A percentile compares a stretch with the other conserved stretches of the same genome.
Evolutionary conservation across 306 rosid species (phyloP).

Genomic region (Ziziphus jujuba): DNA sequence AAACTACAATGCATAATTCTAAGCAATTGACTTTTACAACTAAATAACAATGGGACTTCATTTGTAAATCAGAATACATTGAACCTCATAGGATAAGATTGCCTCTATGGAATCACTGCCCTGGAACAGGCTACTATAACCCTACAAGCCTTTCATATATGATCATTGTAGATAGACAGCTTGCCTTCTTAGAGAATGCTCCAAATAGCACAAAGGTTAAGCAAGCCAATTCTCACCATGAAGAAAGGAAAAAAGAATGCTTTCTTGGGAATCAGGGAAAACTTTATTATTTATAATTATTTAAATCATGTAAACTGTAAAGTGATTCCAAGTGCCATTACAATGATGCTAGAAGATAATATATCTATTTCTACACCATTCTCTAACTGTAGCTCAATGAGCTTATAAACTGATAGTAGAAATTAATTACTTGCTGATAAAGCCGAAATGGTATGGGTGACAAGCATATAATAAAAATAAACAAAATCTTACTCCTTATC

Average conservation of each 20-base stretch:
- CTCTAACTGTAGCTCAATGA: neutral
- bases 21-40: too few species aligned
- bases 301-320: neutral
- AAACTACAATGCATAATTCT: too few species aligned
- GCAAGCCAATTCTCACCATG: too few species aligned
- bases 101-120: too few species aligned
- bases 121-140: too few species aligned
- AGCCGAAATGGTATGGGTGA: neutral
- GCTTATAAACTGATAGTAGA: neutral
- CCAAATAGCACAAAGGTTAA: too few species aligned
- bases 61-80: too few species aligned
- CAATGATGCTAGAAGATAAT: neutral
- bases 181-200: too few species aligned
- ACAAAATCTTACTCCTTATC: slow-evolving; percentile 54
- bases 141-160: too few species aligned
- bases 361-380: neutral
- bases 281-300: neutral
- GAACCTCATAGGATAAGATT: too few species aligned
- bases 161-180: too few species aligned
- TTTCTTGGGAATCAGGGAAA: neutral
- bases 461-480: neutral
- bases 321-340: neutral
- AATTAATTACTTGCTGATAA: neutral
- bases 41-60: too few species aligned
- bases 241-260: neutral